These are phyloP conservation scores for Prunus davidiana DNA, from an alignment of 306 rosid genomes.

Conservation along the genomic window DNA sequence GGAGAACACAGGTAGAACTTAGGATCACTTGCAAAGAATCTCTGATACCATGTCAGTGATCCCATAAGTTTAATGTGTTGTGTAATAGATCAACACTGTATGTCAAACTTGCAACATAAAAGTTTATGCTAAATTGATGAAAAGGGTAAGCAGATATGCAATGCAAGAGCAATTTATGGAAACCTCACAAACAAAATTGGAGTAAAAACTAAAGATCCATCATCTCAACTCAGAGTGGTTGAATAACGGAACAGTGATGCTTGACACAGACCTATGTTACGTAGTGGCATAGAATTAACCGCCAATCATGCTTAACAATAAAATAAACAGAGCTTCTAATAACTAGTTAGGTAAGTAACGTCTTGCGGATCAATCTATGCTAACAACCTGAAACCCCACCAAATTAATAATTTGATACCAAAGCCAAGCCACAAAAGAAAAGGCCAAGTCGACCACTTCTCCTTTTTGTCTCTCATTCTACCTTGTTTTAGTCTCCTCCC, in stretches of 20 bases:
- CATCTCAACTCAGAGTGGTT: background rate
- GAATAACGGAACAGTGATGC: background rate
- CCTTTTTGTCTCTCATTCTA: background rate
- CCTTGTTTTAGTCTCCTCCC: too few relatives aligned
- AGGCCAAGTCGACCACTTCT: background rate
- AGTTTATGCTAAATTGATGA: background rate
- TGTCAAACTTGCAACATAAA: too few relatives aligned
- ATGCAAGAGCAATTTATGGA: background rate
- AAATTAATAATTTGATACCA: background rate
- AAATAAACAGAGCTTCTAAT: background rate
- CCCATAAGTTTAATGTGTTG: too few relatives aligned
- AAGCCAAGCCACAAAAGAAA: background rate
- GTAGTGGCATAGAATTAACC: background rate
- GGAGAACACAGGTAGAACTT: too few relatives aligned
- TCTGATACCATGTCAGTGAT: too few relatives aligned
- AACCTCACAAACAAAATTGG: background rate
- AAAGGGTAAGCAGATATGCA: background rate
- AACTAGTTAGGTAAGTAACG: conserved; percentile 12
- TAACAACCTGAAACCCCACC: background rate
- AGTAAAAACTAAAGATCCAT: background rate
- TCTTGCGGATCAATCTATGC: conserved; percentile 4
- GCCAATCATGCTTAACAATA: background rate
- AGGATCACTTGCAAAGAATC: too few relatives aligned
- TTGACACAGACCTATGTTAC: background rate
- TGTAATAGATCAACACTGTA: too few relatives aligned